Base-by-base conservation (phyloP, 2,329 filamentous ascomycete species). In the Colletotrichum sp. region DNA sequence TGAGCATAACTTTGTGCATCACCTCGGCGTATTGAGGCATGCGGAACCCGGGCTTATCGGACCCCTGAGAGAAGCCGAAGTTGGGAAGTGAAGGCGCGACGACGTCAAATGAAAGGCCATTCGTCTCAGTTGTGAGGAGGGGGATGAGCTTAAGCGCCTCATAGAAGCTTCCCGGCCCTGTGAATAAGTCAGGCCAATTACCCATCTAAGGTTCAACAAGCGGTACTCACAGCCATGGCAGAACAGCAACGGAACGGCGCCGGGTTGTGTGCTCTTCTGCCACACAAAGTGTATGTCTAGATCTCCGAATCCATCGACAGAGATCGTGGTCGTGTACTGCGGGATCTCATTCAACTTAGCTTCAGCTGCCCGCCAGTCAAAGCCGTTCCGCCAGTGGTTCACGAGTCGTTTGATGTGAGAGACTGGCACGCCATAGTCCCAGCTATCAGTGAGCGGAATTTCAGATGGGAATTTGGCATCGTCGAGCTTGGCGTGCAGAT, bases 1-100 rank as follows among this genome's bases (percentile, higher is more conserved):
- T 88, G 8, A 90, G 83, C 94, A 96, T 96, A 10, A 95, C 84
- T 72, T 91, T 92, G 82, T 95, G 90, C 78, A 91, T 86, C 1
- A 89, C 88, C 81, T 95, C 91, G 4, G 84, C 82, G 28, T 86
- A 85, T 44, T 86, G 84, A 0, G 80, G 72, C 6, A 83, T 75
- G 28, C 80, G 71, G 26, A 86, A 86, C 0, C 82, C 84, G 6
- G 75, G 77, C 66, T 84, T 82, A 0, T 72, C 69, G 3, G 83
- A 79, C 6, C 78, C 80, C 1, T 82, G 80, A 92, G 83, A 88
- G 83, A 91, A 89, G 79, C 89, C 86, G 76, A 86, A 90, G 63
- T 90, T 89, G 1, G 91, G 91, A 2, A 93, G 82, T 8, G 89
- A 91, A 0, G 91, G 91, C 0, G 90, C 90, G 0, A 93, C 88